Evolutionary conservation across 2,329 filamentous ascomycete species (phyloP).

Genomic region (Colletotrichum sp.): DNA sequence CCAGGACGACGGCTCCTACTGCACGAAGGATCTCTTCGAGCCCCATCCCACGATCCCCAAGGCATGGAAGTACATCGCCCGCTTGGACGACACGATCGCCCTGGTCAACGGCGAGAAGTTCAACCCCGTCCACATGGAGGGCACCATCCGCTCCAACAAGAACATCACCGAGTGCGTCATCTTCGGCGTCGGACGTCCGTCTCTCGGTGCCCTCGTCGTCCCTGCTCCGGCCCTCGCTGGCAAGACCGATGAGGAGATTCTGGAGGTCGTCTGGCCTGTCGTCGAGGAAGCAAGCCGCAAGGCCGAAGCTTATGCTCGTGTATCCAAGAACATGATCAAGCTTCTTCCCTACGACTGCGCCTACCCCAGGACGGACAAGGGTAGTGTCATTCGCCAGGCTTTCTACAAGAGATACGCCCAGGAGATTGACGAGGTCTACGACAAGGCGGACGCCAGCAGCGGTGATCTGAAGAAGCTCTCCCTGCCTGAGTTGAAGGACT

Average conservation of each 20-base stretch:
- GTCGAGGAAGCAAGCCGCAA: slow-evolving; percentile 35
- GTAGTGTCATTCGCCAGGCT: slow-evolving; percentile 34
- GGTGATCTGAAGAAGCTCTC: slow-evolving; percentile 22
- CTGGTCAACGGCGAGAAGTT: slow-evolving; percentile 73
- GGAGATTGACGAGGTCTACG: slow-evolving; percentile 32
- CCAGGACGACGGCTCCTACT: slow-evolving; percentile 63
- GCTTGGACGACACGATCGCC: slow-evolving; percentile 66
- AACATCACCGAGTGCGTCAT: slow-evolving; percentile 61
- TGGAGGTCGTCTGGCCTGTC: slow-evolving; percentile 36
- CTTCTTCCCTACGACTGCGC: slow-evolving; percentile 46
- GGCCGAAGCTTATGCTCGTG: slow-evolving; percentile 35
- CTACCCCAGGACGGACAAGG: slow-evolving; percentile 44
- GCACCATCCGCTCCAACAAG: slow-evolving; percentile 48
- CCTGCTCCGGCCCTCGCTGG: slow-evolving; percentile 24
- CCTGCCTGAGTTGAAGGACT: slow-evolving; percentile 34
- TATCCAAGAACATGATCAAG: slow-evolving; percentile 54
- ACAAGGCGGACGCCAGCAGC: slow-evolving; percentile 27
- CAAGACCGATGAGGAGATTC: slow-evolving; percentile 27
- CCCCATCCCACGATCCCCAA: slow-evolving; percentile 53
- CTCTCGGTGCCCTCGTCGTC: slow-evolving; percentile 63
- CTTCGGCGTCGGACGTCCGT: slow-evolving; percentile 63
- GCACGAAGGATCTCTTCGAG: slow-evolving; percentile 68
- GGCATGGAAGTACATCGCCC: slow-evolving; percentile 67
- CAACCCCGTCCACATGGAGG: slow-evolving; percentile 67
- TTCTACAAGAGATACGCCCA: slow-evolving; percentile 20